Conservation (phyloP, 2,329 filamentous ascomycete species). For the Aureobasidium sp. region DNA sequence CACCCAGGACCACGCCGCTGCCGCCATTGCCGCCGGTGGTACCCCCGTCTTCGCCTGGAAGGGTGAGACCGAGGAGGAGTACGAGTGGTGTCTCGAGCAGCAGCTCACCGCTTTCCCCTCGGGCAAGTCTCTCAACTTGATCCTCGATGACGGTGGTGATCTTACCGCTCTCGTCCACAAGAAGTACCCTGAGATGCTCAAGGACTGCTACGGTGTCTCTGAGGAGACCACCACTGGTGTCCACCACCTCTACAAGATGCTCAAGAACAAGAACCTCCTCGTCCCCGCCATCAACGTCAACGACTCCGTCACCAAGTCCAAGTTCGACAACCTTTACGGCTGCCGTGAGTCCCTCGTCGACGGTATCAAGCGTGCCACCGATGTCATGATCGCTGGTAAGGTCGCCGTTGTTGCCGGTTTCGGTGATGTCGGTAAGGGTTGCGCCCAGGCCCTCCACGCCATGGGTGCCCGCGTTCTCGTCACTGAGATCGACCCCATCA, state of each 20-base stretch:
- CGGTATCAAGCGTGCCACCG: slow-evolving; percentile 99
- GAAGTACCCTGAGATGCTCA: slow-evolving; percentile 98
- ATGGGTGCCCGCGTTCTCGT: slow-evolving; percentile 97
- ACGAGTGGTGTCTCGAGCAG: slow-evolving; percentile 99
- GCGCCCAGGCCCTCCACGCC: slow-evolving; percentile 86
- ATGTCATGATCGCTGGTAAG: slow-evolving; percentile 99
- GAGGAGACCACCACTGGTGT: slow-evolving; percentile 99
- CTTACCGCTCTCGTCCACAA: slow-evolving; percentile 91
- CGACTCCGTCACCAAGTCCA: slow-evolving; percentile 99
- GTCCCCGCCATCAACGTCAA: slow-evolving; percentile 99
- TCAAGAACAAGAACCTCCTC: slow-evolving; percentile 69
- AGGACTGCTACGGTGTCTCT: slow-evolving; percentile 96
- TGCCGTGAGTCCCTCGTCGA: slow-evolving; percentile 98
- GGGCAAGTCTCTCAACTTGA: slow-evolving; percentile 92
- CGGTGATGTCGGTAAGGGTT: slow-evolving; percentile 99
- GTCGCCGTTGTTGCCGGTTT: slow-evolving; percentile 94
- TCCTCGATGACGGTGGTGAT: slow-evolving; percentile 98
- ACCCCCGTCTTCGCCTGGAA: slow-evolving; percentile 81
- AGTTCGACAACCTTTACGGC: slow-evolving; percentile 99
- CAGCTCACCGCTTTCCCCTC: slow-evolving; percentile 96
- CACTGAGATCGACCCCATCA: slow-evolving; percentile 98
- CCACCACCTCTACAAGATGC: slow-evolving; percentile 98
- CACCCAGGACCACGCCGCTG: slow-evolving; percentile 96
- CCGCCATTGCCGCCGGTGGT: slow-evolving; percentile 88
- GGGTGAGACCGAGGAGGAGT: slow-evolving; percentile 98